Conservation (phyloP, 192 early-diverging fungal species). For the Funneliformis mosseae region DNA sequence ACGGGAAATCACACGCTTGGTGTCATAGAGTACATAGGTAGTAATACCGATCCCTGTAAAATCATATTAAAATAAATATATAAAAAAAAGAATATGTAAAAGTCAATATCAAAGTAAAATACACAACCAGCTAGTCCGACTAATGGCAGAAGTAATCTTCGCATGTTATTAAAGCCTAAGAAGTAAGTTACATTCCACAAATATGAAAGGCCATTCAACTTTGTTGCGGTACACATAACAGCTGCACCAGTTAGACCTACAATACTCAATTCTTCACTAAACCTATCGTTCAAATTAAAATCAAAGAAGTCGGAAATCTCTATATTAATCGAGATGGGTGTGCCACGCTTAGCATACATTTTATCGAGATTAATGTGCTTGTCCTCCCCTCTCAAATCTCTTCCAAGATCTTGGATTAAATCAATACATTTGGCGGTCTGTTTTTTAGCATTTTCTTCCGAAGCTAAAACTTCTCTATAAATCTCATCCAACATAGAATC, state of each 20-base stretch:
- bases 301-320: slow-evolving; percentile 46
- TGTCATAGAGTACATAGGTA: slow-evolving; percentile 68
- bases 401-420: slow-evolving; percentile 44
- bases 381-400: slow-evolving; percentile 32
- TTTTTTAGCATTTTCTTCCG: slow-evolving; percentile 58
- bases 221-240: slow-evolving; percentile 50
- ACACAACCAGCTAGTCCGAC: slow-evolving; percentile 58
- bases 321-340: slow-evolving; percentile 36
- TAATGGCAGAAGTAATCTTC: slow-evolving; percentile 62
- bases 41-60: slow-evolving; percentile 56
- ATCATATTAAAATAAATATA: not conserved
- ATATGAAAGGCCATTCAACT: slow-evolving; percentile 43
- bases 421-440: slow-evolving; percentile 44
- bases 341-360: slow-evolving; percentile 30
- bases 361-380: slow-evolving; percentile 9
- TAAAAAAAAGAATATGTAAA: not conserved
- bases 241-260: slow-evolving; percentile 44
- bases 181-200: slow-evolving; percentile 56
- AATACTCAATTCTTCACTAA: slow-evolving; percentile 43
- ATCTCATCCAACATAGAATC: slow-evolving; percentile 67
- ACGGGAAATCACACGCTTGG: slow-evolving; percentile 69
- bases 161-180: slow-evolving; percentile 62
- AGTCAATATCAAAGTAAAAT: not conserved
- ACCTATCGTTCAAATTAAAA: slow-evolving; percentile 46
- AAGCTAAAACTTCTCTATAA: slow-evolving; percentile 62